A percentile compares a stretch with the other conserved stretches of the same genome.
phyloP scores from a whole-genome alignment of 768 basidiomycete genomes.

The Agaricus subrufescens region DNA sequence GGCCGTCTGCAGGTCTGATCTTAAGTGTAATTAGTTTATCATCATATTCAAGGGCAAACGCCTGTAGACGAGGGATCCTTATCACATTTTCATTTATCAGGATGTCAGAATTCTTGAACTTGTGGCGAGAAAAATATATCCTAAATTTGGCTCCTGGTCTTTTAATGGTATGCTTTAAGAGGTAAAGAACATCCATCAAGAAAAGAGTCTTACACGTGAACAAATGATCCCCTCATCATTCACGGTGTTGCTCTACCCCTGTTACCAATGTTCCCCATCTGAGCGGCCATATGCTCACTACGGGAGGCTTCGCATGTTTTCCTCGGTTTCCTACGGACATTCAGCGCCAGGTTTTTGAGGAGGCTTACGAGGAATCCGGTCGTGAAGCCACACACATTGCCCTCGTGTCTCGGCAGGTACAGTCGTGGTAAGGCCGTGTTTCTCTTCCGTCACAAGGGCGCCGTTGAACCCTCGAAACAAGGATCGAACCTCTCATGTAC shows the following conservation, averaged over 20 bases:
- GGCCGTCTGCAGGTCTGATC: too few relatives aligned
- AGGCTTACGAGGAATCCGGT: conserved; percentile 3
- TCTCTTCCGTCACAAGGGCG: neutral
- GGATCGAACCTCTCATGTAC: conserved; percentile 11
- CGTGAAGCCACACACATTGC: conserved; percentile 1
- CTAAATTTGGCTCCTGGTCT: neutral
- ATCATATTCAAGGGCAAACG: too few relatives aligned
- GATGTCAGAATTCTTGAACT: neutral
- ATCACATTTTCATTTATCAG: neutral
- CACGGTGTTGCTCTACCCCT: too few relatives aligned
- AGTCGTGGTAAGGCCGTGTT: neutral
- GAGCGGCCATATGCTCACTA: neutral
- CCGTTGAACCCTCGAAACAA: neutral
- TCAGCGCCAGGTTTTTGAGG: conserved; percentile 5
- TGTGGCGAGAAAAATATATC: neutral
- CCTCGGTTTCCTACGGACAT: neutral
- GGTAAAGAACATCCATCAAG: too few relatives aligned
- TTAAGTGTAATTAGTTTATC: too few relatives aligned
- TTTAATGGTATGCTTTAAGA: too few relatives aligned
- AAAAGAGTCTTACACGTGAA: too few relatives aligned
- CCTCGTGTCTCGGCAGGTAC: conserved; percentile 4
- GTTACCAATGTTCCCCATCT: too few relatives aligned
- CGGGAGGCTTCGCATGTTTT: neutral
- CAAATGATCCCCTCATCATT: too few relatives aligned
- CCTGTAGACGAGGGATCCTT: too few relatives aligned